These are phyloP conservation scores for Puccinia hordei DNA, from an alignment of 1,284 basidiomycete species.

Conservation along the genomic window DNA sequence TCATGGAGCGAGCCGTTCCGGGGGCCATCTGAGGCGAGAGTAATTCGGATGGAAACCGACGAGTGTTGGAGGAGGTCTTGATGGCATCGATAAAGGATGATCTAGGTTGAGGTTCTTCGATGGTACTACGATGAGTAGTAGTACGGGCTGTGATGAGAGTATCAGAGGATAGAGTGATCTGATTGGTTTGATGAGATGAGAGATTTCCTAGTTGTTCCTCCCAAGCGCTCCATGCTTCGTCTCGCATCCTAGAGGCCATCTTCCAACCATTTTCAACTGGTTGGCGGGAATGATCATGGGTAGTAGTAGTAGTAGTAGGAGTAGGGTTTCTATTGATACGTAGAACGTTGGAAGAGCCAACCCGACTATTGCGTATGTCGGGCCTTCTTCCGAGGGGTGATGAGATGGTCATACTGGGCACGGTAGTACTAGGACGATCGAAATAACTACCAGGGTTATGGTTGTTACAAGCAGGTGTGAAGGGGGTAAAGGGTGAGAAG, in stretches of 20 bases:
- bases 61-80: not conserved
- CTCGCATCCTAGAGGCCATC: constrained; percentile 17
- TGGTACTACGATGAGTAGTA: not conserved
- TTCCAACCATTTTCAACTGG: constrained; percentile 9
- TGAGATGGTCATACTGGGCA: not conserved
- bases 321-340: not conserved
- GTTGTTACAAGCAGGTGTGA: not conserved
- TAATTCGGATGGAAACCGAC: not conserved
- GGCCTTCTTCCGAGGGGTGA: not conserved
- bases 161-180: not conserved
- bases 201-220: constrained; percentile 1
- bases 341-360: not conserved
- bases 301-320: too few species aligned
- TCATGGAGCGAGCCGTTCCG: not conserved
- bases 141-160: not conserved
- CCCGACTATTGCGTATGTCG: not conserved
- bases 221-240: constrained; percentile 25
- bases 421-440: not conserved
- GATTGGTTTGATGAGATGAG: not conserved
- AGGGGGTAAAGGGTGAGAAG: constrained; percentile 28
- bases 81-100: not conserved
- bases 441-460: not conserved
- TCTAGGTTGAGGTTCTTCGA: not conserved
- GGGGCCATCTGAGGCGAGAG: not conserved
- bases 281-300: not conserved